Percentiles rank a stretch among this genome's conserved stretches.
phyloP scores from a whole-genome alignment of 1,284 basidiomycete species.

The Sanghuangporus weigelae region DNA sequence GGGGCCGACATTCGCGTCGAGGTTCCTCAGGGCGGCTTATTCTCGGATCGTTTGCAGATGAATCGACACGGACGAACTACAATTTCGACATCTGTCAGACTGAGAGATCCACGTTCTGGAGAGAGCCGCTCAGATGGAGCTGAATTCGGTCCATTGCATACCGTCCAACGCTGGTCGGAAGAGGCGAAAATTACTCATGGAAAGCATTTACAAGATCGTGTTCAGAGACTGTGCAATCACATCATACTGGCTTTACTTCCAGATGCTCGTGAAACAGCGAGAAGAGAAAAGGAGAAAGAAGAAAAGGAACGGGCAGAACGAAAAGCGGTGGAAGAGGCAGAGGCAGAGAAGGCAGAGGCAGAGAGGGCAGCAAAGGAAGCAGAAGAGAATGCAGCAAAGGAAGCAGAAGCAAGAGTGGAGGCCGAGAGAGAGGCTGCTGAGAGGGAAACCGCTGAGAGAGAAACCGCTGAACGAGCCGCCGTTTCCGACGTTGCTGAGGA shows the following conservation, averaged over 20 bases:
- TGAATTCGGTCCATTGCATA: conserved; percentile 73
- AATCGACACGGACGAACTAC: conserved; percentile 43
- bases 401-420: conserved; percentile 16
- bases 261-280: conserved; percentile 59
- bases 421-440: conserved; percentile 26
- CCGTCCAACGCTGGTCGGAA: conserved; percentile 87
- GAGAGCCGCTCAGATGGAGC: conserved; percentile 46
- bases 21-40: conserved; percentile 50
- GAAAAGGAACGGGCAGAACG: conserved; percentile 35
- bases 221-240: conserved; percentile 68
- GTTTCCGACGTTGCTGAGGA: conserved; percentile 17
- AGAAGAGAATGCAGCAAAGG: conserved; percentile 20
- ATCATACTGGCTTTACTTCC: conserved; percentile 79
- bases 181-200: conserved; percentile 82
- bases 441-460: conserved; percentile 20
- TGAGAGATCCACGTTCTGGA: conserved; percentile 46
- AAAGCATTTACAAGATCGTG: conserved; percentile 62
- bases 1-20: conserved; percentile 67
- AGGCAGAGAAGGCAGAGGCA: conserved; percentile 25
- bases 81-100: conserved; percentile 51
- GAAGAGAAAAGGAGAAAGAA: conserved; percentile 45
- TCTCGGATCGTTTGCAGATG: conserved; percentile 49
- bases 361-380: conserved; percentile 18
- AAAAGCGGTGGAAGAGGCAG: conserved; percentile 27
- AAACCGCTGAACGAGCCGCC: conserved; percentile 18